Evolutionary conservation across 352 stramenopile species (phyloP).

Genomic region (Phytophthora cajani): DNA sequence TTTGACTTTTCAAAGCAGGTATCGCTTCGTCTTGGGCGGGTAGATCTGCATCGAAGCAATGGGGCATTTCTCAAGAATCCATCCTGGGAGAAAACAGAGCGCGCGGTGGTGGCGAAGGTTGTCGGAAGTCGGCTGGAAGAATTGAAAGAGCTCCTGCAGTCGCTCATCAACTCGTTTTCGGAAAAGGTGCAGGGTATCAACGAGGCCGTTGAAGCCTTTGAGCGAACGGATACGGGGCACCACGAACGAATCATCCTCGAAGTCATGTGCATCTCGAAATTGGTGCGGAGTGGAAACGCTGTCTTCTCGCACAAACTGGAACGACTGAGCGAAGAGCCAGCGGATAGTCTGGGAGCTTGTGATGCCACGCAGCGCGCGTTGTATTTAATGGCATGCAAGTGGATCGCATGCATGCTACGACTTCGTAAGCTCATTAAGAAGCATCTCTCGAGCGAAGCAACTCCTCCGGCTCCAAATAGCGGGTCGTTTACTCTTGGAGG

Average conservation of each 20-base stretch:
- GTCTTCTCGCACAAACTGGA: conserved; percentile 51
- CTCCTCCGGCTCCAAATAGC: conserved; percentile 37
- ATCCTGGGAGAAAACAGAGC: conserved; percentile 28
- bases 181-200: conserved; percentile 73
- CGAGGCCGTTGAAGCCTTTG: conserved; percentile 64
- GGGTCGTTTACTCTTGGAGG: conserved; percentile 53
- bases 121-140: conserved; percentile 35
- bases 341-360: conserved; percentile 49
- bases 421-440: conserved; percentile 76
- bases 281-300: conserved; percentile 45
- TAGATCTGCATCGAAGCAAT: conserved; percentile 20
- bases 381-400: conserved; percentile 75
- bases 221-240: conserved; percentile 57
- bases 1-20: conserved; percentile 65
- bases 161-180: conserved; percentile 58
- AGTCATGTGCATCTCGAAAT: conserved; percentile 66
- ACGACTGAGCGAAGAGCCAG: conserved; percentile 37
- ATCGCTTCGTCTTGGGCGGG: conserved; percentile 43
- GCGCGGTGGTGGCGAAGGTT: conserved; percentile 36
- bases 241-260: conserved; percentile 72
- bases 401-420: conserved; percentile 78
- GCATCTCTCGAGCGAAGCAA: conserved; percentile 50
- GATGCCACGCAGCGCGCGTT: conserved; percentile 61
- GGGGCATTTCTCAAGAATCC: conserved; percentile 12
- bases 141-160: conserved; percentile 49